Evolutionary conservation across 139 green algal species (phyloP).

Genomic region (Coelastrella sp.): DNA sequence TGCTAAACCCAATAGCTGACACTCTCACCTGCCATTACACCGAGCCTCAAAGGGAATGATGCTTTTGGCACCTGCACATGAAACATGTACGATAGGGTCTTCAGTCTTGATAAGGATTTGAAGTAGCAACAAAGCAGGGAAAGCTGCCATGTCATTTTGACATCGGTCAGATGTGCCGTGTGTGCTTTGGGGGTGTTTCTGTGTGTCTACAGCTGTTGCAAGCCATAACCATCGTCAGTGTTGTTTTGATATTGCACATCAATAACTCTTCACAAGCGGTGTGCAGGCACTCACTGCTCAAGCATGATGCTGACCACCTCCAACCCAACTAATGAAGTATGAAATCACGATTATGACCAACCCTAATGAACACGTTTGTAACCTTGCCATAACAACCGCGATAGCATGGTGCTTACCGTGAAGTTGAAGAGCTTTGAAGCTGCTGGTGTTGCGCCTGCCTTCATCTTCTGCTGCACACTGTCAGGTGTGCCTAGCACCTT

Average conservation of each 20-base stretch:
- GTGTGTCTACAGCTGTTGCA: background rate
- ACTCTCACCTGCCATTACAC: conserved; percentile 33
- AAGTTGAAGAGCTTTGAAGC: background rate
- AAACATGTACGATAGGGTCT: background rate
- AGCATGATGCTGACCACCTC: no score
- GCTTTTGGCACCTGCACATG: background rate
- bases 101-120: background rate
- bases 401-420: conserved; percentile 14
- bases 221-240: background rate
- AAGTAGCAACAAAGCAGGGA: background rate
- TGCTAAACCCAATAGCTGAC: background rate
- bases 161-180: no score
- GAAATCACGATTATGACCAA: no score
- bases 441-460: background rate
- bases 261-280: no score
- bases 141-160: no score
- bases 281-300: no score
- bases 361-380: no score
- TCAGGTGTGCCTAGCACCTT: background rate
- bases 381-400: no score
- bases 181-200: no score
- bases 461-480: background rate
- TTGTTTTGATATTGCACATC: background rate
- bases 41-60: conserved; percentile 17
- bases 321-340: no score